A percentile compares a stretch with the other conserved stretches of the same genome.
These are phyloP conservation scores for Pseudogymnoascus sp. DNA, from an alignment of 2,329 filamentous ascomycete species.

Conservation along the genomic window DNA sequence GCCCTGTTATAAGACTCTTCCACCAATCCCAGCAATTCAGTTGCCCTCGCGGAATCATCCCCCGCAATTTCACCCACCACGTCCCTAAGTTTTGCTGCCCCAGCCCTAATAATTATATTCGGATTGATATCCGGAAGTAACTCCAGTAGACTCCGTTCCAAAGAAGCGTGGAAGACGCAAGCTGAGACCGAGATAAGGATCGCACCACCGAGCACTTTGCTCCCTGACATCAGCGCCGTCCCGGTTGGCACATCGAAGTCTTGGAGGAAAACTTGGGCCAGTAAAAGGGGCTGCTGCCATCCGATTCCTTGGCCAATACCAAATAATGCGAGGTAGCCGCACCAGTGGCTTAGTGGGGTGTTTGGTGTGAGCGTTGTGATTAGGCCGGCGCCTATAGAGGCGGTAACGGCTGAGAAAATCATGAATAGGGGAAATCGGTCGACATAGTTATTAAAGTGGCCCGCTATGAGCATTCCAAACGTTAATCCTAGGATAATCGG, in stretches of 20 bases:
- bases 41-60: neutral
- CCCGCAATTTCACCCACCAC: neutral
- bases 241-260: slow-evolving; percentile 45
- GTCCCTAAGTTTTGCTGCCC: neutral
- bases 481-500: slow-evolving; percentile 29
- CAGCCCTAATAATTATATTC: neutral
- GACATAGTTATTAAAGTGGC: slow-evolving; percentile 28
- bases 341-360: slow-evolving; percentile 32
- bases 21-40: neutral
- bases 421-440: slow-evolving; percentile 25
- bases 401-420: slow-evolving; percentile 34
- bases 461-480: slow-evolving; percentile 25
- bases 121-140: neutral
- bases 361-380: slow-evolving; percentile 32
- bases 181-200: slow-evolving; percentile 60
- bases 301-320: slow-evolving; percentile 14
- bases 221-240: slow-evolving; percentile 51
- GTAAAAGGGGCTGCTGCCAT: slow-evolving; percentile 21
- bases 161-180: slow-evolving; percentile 46
- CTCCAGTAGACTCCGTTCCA: neutral
- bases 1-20: neutral
- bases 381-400: slow-evolving; percentile 35
- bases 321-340: slow-evolving; percentile 21
- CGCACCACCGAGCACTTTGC: slow-evolving; percentile 59
- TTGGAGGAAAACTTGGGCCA: slow-evolving; percentile 45